phyloP scores from a whole-genome alignment of 2,329 filamentous ascomycete species.

The Aspergillus novofumigatus region DNA sequence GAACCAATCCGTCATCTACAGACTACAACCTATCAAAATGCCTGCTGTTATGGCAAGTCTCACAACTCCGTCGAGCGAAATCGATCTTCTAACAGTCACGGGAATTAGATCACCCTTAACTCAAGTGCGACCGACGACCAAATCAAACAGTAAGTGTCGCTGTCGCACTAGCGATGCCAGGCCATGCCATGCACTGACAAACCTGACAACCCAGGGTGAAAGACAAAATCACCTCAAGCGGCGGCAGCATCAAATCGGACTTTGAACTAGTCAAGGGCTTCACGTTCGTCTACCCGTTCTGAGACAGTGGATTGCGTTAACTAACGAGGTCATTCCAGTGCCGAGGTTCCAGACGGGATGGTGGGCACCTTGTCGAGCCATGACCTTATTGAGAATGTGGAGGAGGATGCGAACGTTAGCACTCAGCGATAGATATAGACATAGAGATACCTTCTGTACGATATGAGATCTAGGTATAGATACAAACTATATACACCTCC shows the following conservation, averaged over 20 bases:
- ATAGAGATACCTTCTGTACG: too few relatives aligned
- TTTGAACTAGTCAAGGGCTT: neutral
- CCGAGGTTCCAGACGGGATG: neutral
- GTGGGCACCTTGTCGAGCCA: neutral
- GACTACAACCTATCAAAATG: neutral
- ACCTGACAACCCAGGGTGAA: neutral
- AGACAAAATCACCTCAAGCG: neutral
- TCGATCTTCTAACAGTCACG: neutral
- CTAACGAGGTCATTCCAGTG: neutral
- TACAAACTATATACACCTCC: neutral
- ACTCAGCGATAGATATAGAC: neutral
- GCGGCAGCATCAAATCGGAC: neutral
- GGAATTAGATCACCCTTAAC: neutral
- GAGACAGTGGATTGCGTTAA: neutral
- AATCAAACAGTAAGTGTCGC: neutral
- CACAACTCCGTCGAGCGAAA: neutral
- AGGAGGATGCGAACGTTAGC: neutral
- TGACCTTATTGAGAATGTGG: neutral
- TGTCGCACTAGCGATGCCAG: too few relatives aligned
- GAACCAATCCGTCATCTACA: neutral
- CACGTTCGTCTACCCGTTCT: neutral
- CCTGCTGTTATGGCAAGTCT: neutral
- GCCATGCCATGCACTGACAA: neutral
- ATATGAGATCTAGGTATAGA: neutral
- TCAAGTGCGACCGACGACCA: neutral